Evolutionary conservation across 2,329 filamentous ascomycete species (phyloP).

Genomic region (Akanthomyces dipterigenus): DNA sequence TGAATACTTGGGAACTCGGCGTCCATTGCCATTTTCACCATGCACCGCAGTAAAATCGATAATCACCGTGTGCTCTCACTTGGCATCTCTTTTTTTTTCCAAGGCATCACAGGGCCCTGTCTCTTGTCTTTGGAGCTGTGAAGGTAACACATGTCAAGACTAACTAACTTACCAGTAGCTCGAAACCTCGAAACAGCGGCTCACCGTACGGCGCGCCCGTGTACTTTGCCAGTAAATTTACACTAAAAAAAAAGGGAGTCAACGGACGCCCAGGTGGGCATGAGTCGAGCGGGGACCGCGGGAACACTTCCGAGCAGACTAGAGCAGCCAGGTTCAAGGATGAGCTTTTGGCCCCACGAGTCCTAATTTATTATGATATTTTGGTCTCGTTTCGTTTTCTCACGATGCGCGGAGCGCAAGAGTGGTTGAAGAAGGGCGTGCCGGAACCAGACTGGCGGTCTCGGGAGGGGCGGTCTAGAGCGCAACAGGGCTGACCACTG

Average conservation of each 20-base stretch:
- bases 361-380: not conserved
- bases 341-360: not conserved
- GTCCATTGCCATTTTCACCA: not conserved
- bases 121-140: not conserved
- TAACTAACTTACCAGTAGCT: not conserved
- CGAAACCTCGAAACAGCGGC: not conserved
- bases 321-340: constrained; percentile 1
- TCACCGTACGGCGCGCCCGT: too few species aligned
- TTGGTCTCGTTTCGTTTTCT: not conserved
- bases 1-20: not conserved
- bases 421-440: not conserved
- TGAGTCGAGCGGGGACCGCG: not conserved
- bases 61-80: not conserved
- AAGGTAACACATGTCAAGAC: too few species aligned
- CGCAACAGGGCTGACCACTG: not conserved
- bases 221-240: too few species aligned
- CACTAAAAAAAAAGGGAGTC: too few species aligned
- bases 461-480: not conserved
- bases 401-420: not conserved
- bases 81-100: not conserved
- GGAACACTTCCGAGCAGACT: constrained; percentile 3
- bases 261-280: not conserved
- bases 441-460: not conserved
- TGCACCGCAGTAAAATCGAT: constrained; percentile 1
- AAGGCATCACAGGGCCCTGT: too few species aligned